Percentiles rank a stretch among this genome's conserved stretches.
These are phyloP conservation scores for Alopecurus myosuroides DNA, from an alignment of 176 grass and related monocot genomes.

Conservation along the genomic window DNA sequence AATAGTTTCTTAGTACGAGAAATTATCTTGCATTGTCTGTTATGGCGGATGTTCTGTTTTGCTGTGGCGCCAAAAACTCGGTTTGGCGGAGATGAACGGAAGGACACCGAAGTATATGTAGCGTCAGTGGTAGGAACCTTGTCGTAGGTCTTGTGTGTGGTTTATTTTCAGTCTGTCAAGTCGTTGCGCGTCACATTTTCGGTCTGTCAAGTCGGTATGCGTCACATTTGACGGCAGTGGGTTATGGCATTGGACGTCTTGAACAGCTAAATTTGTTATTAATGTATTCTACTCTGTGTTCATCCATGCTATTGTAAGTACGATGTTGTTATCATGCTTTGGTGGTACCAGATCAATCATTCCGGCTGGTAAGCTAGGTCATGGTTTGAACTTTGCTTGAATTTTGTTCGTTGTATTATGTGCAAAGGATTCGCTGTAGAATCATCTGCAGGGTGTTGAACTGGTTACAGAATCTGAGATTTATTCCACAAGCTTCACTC, in stretches of 20 bases:
- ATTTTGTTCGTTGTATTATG: not conserved
- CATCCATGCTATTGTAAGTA: not conserved
- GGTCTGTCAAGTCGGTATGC: slow-evolving; percentile 9
- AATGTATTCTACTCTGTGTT: slow-evolving; percentile 28
- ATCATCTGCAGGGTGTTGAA: not conserved
- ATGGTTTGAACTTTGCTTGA: not conserved
- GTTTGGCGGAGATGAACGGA: slow-evolving; percentile 44
- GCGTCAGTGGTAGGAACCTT: slow-evolving; percentile 38
- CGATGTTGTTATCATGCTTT: not conserved
- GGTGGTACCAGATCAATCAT: not conserved
- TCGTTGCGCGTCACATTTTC: slow-evolving; percentile 17
- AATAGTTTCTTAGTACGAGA: slow-evolving; percentile 40
- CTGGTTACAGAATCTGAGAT: not conserved
- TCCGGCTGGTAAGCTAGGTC: not conserved
- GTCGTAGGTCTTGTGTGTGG: slow-evolving; percentile 29
- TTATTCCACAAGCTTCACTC: not conserved
- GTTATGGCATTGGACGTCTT: slow-evolving; percentile 21
- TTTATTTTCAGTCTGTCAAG: slow-evolving; percentile 18
- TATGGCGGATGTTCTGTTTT: slow-evolving; percentile 29
- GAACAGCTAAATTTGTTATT: slow-evolving; percentile 32
- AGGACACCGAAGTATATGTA: slow-evolving; percentile 41
- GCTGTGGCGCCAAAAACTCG: slow-evolving; percentile 28
- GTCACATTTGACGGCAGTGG: slow-evolving; percentile 25
- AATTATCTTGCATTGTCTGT: slow-evolving; percentile 19
- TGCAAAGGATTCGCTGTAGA: not conserved